Conservation (phyloP, 345 rosid species). For the Microthlaspi erraticum region DNA sequence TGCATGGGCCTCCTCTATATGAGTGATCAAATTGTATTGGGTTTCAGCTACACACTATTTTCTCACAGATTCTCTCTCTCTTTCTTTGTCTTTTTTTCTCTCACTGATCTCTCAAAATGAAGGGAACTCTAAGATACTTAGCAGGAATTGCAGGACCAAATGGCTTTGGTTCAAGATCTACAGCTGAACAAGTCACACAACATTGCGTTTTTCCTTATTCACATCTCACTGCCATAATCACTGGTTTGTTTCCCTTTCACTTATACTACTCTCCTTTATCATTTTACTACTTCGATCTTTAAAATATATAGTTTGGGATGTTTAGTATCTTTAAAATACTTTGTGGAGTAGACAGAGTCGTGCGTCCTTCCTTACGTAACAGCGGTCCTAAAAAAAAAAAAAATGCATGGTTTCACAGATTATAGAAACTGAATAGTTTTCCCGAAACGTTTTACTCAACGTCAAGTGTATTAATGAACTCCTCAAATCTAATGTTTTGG, state of each 20-base stretch:
- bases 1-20: conserved; percentile 41
- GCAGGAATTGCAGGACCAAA: conserved; percentile 97
- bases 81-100: conserved; percentile 30
- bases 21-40: conserved; percentile 23
- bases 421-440: not conserved
- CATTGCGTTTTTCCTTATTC: conserved; percentile 37
- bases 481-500: not conserved
- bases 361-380: not conserved
- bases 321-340: not conserved
- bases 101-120: conserved; percentile 50
- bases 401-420: not conserved
- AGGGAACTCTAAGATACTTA: conserved; percentile 73
- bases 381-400: not conserved
- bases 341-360: not conserved
- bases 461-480: not conserved
- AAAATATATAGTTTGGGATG: not conserved
- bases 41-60: conserved; percentile 6
- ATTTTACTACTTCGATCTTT: not conserved
- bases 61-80: conserved; percentile 21
- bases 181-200: conserved; percentile 80
- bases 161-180: conserved; percentile 91
- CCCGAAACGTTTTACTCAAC: not conserved
- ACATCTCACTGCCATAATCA: conserved; percentile 48
- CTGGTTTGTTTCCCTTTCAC: conserved; percentile 40
- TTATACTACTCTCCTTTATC: not conserved